These are phyloP conservation scores for Pezicula radicicola DNA, from an alignment of 2,329 filamentous ascomycete species.

Conservation along the genomic window DNA sequence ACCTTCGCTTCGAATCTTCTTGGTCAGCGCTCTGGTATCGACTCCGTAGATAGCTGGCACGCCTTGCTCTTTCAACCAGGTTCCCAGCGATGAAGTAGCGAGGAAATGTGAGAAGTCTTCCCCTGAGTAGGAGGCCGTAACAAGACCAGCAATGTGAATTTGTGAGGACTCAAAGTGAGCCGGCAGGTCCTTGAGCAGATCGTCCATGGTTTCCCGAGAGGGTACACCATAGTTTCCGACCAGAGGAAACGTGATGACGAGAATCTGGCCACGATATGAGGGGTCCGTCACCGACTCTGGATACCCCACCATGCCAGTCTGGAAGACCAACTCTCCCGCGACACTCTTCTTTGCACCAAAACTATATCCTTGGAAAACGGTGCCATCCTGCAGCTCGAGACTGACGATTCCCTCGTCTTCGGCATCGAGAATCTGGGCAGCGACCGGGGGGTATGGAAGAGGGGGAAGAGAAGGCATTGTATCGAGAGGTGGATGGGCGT, in stretches of 20 bases:
- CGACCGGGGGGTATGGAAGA: constrained; percentile 17
- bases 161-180: constrained; percentile 89
- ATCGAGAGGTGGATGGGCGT: neutral
- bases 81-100: constrained; percentile 82
- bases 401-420: constrained; percentile 64
- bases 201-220: constrained; percentile 78
- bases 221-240: constrained; percentile 98
- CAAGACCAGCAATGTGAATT: constrained; percentile 91
- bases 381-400: constrained; percentile 91
- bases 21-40: constrained; percentile 90
- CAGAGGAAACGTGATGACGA: constrained; percentile 93
- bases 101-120: constrained; percentile 96
- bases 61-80: constrained; percentile 95
- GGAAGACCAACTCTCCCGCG: constrained; percentile 96
- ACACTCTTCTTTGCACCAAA: constrained; percentile 95
- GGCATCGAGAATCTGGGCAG: constrained; percentile 18
- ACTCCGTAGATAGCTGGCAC: constrained; percentile 93
- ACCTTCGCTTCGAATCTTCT: constrained; percentile 88
- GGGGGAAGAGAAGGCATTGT: neutral
- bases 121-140: constrained; percentile 87
- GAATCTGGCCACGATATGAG: constrained; percentile 87
- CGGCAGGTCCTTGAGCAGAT: constrained; percentile 79
- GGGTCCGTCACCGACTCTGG: constrained; percentile 89
- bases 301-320: constrained; percentile 99
- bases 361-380: constrained; percentile 89